These are phyloP conservation scores for Rhizopogon roseolus DNA, from an alignment of 768 basidiomycete genomes.

Conservation along the genomic window DNA sequence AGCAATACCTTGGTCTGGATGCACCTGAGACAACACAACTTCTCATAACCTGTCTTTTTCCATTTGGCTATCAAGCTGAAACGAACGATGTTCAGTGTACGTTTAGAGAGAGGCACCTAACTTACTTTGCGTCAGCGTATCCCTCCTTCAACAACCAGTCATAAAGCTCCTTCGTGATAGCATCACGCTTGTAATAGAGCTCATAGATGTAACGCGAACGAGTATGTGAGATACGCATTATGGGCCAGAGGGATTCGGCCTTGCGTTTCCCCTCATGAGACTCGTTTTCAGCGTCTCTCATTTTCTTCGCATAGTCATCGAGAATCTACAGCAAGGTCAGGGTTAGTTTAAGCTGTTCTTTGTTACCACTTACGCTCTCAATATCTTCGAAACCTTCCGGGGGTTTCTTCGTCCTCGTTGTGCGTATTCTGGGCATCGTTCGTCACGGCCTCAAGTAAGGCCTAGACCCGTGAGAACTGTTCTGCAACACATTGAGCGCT, in stretches of 20 bases:
- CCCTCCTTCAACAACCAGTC: constrained; percentile 98
- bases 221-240: constrained; percentile 97
- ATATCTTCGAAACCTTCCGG: constrained; percentile 97
- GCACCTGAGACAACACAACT: constrained; percentile 93
- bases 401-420: constrained; percentile 87
- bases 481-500: constrained; percentile 1
- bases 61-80: constrained; percentile 93
- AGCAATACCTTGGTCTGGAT: constrained; percentile 79
- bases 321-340: constrained; percentile 58
- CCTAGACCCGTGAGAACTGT: constrained; percentile 13
- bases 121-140: constrained; percentile 94
- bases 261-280: constrained; percentile 97
- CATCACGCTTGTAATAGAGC: constrained; percentile 97
- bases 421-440: constrained; percentile 91
- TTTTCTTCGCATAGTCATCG: constrained; percentile 98
- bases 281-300: constrained; percentile 99
- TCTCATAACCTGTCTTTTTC: constrained; percentile 99
- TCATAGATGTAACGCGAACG: constrained; percentile 97
- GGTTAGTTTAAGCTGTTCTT: neutral
- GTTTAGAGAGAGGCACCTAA: constrained; percentile 10
- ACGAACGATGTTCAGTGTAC: constrained; percentile 4
- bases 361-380: constrained; percentile 50
- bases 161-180: constrained; percentile 87
- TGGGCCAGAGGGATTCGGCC: constrained; percentile 91
- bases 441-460: constrained; percentile 2